These are phyloP conservation scores for Trichosporon ovoides DNA, from an alignment of 1,284 basidiomycete genomes.

Conservation along the genomic window DNA sequence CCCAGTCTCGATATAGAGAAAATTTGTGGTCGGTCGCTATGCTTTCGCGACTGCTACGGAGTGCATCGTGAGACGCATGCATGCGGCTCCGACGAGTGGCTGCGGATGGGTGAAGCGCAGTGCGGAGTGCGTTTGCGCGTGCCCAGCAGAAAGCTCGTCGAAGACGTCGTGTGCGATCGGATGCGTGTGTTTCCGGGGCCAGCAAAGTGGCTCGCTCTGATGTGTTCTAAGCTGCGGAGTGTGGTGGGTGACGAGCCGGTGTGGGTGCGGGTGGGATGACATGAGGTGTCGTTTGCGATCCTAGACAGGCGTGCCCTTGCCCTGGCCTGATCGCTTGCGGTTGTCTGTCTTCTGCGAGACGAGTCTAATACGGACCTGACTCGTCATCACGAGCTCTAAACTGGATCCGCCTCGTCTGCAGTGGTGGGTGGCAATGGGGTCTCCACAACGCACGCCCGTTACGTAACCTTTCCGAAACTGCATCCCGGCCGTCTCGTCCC, in stretches of 20 bases:
- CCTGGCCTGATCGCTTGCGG: not conserved
- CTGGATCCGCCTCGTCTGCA: not conserved
- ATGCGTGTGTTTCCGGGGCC: too few relatives aligned
- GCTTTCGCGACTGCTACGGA: not conserved
- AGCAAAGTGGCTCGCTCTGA: too few relatives aligned
- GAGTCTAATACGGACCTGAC: not conserved
- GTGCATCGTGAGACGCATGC: not conserved
- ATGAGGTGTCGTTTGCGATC: not conserved
- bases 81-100: not conserved
- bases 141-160: too few relatives aligned
- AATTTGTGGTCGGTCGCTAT: slow-evolving; percentile 5
- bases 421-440: slow-evolving; percentile 3
- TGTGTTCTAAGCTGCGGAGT: too few relatives aligned
- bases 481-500: not conserved
- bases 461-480: slow-evolving; percentile 6
- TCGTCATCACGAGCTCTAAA: slow-evolving; percentile 6
- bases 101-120: too few relatives aligned
- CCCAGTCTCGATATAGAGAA: slow-evolving; percentile 1
- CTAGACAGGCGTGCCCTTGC: too few relatives aligned
- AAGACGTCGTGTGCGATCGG: too few relatives aligned
- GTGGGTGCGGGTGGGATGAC: not conserved
- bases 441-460: not conserved
- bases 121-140: too few relatives aligned
- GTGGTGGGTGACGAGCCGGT: too few relatives aligned
- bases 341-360: not conserved